A percentile compares a stretch with the other conserved stretches of the same genome.
Conservation (phyloP, 176 grass and related monocot species). For the Sorghum bicolor region DNA sequence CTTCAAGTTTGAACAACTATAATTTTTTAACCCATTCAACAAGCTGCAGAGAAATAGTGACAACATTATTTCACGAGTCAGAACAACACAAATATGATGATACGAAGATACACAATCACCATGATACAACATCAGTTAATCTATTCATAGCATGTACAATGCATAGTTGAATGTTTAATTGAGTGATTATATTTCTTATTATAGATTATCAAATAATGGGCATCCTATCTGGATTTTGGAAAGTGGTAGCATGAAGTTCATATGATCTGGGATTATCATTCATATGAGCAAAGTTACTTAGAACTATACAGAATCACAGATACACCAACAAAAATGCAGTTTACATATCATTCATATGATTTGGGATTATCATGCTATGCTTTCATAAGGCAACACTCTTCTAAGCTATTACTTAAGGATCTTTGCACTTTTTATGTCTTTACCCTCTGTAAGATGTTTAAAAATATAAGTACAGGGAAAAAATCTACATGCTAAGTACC, state of each 20-base stretch:
- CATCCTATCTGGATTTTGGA: not conserved
- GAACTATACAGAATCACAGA: not conserved
- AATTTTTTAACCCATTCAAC: slow-evolving; percentile 56
- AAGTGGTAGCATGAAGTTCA: not conserved
- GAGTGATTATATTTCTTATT: not conserved
- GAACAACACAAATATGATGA: not conserved
- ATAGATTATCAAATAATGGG: not conserved
- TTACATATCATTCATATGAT: slow-evolving; percentile 8
- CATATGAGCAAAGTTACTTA: too few relatives aligned
- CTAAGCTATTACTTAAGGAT: slow-evolving; percentile 3
- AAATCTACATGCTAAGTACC: not conserved
- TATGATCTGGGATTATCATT: too few relatives aligned
- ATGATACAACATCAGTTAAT: not conserved
- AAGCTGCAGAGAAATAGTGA: slow-evolving; percentile 41
- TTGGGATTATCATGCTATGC: not conserved
- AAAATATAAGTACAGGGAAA: not conserved
- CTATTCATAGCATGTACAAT: not conserved
- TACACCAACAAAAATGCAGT: not conserved
- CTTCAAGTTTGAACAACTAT: slow-evolving; percentile 44
- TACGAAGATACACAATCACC: not conserved
- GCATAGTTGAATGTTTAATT: not conserved
- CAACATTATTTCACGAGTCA: slow-evolving; percentile 15
- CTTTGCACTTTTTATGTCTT: not conserved
- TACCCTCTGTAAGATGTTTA: not conserved
- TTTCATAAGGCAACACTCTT: not conserved